Evolutionary conservation across 805 yeast species (phyloP).

Genomic region (Nakazawaea sp.): DNA sequence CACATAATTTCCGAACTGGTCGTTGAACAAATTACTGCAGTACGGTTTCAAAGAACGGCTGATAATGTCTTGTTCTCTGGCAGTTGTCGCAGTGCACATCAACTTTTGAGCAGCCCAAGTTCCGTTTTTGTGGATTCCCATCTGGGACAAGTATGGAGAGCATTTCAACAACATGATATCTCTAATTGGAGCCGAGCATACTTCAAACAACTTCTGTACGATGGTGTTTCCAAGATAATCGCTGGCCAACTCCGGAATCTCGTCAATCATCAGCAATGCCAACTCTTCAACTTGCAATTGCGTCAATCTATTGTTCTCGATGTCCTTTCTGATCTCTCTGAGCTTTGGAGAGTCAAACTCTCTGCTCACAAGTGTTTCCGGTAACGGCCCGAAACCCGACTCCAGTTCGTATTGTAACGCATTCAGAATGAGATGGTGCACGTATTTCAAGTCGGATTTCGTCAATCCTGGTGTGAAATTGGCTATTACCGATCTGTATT

Average conservation of each 20-base stretch:
- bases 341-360: constrained; percentile 84
- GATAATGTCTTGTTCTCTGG: constrained; percentile 57
- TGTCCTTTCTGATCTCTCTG: constrained; percentile 74
- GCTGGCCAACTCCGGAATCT: constrained; percentile 83
- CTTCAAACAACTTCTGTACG: constrained; percentile 82
- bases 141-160: constrained; percentile 75
- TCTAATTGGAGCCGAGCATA: constrained; percentile 62
- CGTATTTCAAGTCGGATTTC: constrained; percentile 36
- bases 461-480: constrained; percentile 61
- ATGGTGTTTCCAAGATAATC: constrained; percentile 96
- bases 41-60: constrained; percentile 70
- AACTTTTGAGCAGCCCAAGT: constrained; percentile 99
- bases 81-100: constrained; percentile 65
- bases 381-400: constrained; percentile 66
- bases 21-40: constrained; percentile 80
- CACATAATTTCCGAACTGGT: constrained; percentile 95
- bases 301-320: constrained; percentile 48
- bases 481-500: constrained; percentile 29
- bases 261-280: constrained; percentile 78
- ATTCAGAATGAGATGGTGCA: constrained; percentile 37
- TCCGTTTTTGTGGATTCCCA: constrained; percentile 95
- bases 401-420: constrained; percentile 33
- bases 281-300: constrained; percentile 71
- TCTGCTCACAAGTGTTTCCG: constrained; percentile 62
- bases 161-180: constrained; percentile 76